Base-by-base conservation (phyloP, 495 filamentous ascomycete species). In the Trichocladium uniseriatum region DNA sequence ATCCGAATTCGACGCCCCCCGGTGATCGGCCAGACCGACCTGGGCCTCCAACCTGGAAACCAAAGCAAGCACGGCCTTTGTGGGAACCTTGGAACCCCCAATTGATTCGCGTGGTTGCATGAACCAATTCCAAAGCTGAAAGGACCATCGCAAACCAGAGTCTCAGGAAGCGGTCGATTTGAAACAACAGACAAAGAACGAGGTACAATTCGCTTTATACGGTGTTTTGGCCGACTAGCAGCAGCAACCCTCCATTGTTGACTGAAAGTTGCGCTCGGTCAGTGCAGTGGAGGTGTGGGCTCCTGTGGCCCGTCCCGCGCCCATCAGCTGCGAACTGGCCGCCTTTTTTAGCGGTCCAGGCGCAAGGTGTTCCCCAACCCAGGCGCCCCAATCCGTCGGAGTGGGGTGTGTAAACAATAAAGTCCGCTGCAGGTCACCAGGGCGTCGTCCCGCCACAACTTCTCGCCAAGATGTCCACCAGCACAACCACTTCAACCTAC, bases 401-500 rank as follows among this genome's bases (percentile, higher is more conserved):
- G 56, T 49, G 52, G 56, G 51, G 52, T 21, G 53, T 62, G 60
- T 63, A 57, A 63, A 63, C 60, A 63, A 52, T 53, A 58, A 59
- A 53, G 38, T 22, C 9, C 49, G 21, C 16, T 29, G 27, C 46
- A 11, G 18, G 34, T 50, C 40, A 42, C 43, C 27, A 32, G 48
- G 52, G 45, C 36, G 45, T 32, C 41, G 24, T 47, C 49, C 56
- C 43, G 49, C 54, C 43, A 51, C 42, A 53, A 41, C 32, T 35
- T 38, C 20, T n/a, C 15, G 42, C 52, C 56, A 59, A 62, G 46
- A 66, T 66, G 61, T 55, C 63, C 45, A 52, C 52, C 44, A 52
- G 22, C 22, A 63, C 60, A 45, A 56, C 63, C 52, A 59, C 63
- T 27, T 66, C 91, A 79, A 45, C 91, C 80, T 53, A 74, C 70